Evolutionary conservation across 2,329 filamentous ascomycete species (phyloP).

Genomic region (Ascosphaera acerosa): DNA sequence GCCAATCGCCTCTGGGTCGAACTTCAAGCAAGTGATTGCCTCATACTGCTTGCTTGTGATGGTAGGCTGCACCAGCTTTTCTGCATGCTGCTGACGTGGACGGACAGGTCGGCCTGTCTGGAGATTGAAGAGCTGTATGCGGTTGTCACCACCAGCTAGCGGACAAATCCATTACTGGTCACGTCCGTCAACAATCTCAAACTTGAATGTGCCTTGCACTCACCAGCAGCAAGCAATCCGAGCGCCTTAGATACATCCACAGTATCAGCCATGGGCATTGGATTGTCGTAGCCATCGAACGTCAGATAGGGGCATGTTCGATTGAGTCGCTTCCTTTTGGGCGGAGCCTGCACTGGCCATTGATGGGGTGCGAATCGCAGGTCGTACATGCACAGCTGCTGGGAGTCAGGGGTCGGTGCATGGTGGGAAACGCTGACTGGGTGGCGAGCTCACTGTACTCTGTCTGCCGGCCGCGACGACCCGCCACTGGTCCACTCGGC

Average conservation of each 20-base stretch:
- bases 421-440: background rate
- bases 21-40: no score
- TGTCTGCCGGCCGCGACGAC: background rate
- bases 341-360: background rate
- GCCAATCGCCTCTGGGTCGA: no score
- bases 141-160: background rate
- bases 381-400: background rate
- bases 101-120: no score
- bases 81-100: no score
- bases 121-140: background rate
- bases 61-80: no score
- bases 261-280: background rate
- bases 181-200: background rate
- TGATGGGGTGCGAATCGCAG: background rate
- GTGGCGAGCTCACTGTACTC: background rate
- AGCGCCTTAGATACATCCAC: background rate
- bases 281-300: background rate
- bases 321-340: background rate
- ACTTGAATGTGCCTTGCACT: background rate
- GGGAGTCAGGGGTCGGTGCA: background rate
- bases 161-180: no score
- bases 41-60: no score
- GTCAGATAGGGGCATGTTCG: background rate
- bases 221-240: background rate
- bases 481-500: background rate